These are phyloP conservation scores for Pterulicium gracile DNA, from an alignment of 1,284 basidiomycete genomes.

Conservation along the genomic window DNA sequence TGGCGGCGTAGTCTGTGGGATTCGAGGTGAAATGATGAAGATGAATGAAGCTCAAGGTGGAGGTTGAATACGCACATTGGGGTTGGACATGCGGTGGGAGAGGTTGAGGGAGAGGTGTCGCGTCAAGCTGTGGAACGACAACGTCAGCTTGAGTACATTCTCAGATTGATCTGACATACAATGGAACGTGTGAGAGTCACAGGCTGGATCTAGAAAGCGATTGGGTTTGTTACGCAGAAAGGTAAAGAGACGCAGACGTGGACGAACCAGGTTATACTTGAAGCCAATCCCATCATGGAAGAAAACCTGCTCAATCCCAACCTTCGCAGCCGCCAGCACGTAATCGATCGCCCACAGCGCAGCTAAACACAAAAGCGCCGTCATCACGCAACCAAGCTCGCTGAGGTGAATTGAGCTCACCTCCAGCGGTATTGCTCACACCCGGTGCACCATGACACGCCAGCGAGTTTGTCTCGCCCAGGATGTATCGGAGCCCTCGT, in stretches of 20 bases:
- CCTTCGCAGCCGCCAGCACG: slow-evolving; percentile 29
- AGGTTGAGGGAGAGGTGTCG: slow-evolving; percentile 32
- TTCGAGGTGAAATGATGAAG: too few species aligned
- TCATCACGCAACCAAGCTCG: background rate
- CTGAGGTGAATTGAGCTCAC: background rate
- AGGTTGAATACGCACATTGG: slow-evolving; percentile 47
- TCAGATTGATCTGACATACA: too few species aligned
- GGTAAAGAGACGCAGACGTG: background rate
- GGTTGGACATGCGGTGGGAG: slow-evolving; percentile 46
- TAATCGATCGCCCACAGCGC: slow-evolving; percentile 64
- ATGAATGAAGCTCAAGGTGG: slow-evolving; percentile 14
- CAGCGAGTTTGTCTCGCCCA: slow-evolving; percentile 51
- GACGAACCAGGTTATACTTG: slow-evolving; percentile 33
- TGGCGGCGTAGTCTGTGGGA: slow-evolving; percentile 1
- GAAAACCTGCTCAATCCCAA: slow-evolving; percentile 21
- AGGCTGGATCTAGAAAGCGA: slow-evolving; percentile 37
- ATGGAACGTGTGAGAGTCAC: slow-evolving; percentile 36
- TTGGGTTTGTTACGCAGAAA: background rate
- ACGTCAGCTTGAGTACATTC: too few species aligned
- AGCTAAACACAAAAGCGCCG: slow-evolving; percentile 17
- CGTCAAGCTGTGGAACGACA: slow-evolving; percentile 31
- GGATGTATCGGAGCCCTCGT: slow-evolving; percentile 42
- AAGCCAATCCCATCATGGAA: slow-evolving; percentile 39
- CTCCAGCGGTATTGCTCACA: slow-evolving; percentile 57
- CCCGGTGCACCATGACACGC: slow-evolving; percentile 50